Evolutionary conservation across 768 basidiomycete genomes (phyloP), one percentile per base, ranked within the genome.

Genomic region (Lactarius sanguifluus): DNA sequence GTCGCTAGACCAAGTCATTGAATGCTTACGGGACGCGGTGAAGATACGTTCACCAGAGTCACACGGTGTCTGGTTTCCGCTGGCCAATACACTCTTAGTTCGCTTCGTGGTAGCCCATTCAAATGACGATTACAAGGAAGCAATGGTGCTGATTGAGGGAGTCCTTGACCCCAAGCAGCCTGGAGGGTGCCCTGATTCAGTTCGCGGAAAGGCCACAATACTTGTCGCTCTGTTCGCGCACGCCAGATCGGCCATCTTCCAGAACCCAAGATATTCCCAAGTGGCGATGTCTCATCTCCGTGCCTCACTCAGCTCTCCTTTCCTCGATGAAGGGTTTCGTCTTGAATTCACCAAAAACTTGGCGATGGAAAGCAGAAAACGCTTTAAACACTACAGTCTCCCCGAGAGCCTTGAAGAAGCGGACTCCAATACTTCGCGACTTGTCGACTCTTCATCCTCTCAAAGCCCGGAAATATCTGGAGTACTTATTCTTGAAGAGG

Each of bases 121-220:
- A 2, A 36, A 40, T 3, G 50, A 30, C 5, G 61, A 62, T 20
- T 62, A 41, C 20, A 36, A 62, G 18, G 61, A 55, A 54, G 61
- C 61, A 18, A 54, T 8, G 12, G 5, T 12, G 3, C 15, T 62
- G 9, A 18, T 62, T 18, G 23, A 62, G 0, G n/a, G 5, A 6
- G 13, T 41, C 2, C 36, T 23, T 9, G 36, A 30, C 20, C 52
- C 50, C 28, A 5, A 4, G 15, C 23, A 23, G 23, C 34, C 34
- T 23, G 25, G 38, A 34, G 61, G 30, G 18, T 16, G 38, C 40
- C 18, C 18, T 2, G 20, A 8, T 12, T 13, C 34, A 54, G 20
- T 12, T 36, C 36, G 32, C 3, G 25, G 5, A 10, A 25, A 10
- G 1, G 34, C 61, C 18, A 28, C 10, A 18, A 5, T 25, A n/a